These are phyloP conservation scores for Penicillium sp. DNA, from an alignment of 2,329 filamentous ascomycete genomes.

Conservation along the genomic window DNA sequence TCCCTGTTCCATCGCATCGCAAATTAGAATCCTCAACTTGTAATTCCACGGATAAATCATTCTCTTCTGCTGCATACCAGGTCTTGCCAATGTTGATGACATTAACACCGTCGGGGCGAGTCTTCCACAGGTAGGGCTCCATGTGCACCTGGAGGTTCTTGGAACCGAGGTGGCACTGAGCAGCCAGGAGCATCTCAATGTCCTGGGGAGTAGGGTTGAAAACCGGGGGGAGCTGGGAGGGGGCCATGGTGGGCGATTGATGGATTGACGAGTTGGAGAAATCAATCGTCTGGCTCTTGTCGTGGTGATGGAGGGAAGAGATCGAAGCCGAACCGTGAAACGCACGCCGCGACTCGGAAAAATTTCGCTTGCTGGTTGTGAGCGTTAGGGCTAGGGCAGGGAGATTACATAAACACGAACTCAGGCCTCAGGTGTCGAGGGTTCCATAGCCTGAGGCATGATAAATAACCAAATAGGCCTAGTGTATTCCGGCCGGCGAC, in stretches of 20 bases:
- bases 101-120: constrained; percentile 96
- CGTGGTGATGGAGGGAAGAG: constrained; percentile 36
- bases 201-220: constrained; percentile 98
- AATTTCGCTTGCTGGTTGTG: constrained; percentile 43
- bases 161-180: constrained; percentile 92
- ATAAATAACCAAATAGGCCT: constrained; percentile 15
- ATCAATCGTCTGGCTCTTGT: constrained; percentile 49
- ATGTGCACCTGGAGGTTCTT: constrained; percentile 99
- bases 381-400: constrained; percentile 40
- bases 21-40: constrained; percentile 20
- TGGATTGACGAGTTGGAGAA: constrained; percentile 41
- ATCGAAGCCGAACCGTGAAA: constrained; percentile 32
- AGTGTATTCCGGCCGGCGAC: constrained; percentile 25
- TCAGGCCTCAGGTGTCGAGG: constrained; percentile 1
- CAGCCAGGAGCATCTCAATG: constrained; percentile 98
- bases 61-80: constrained; percentile 63
- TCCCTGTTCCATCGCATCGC: constrained; percentile 62
- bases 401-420: neutral
- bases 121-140: constrained; percentile 99
- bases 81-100: constrained; percentile 99
- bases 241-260: constrained; percentile 79
- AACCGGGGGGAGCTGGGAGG: constrained; percentile 85
- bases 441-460: neutral
- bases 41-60: neutral
- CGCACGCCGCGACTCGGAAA: constrained; percentile 27